These are phyloP conservation scores for Parietichytrium sp. DNA, from an alignment of 108 stramenopile genomes.

Conservation along the genomic window DNA sequence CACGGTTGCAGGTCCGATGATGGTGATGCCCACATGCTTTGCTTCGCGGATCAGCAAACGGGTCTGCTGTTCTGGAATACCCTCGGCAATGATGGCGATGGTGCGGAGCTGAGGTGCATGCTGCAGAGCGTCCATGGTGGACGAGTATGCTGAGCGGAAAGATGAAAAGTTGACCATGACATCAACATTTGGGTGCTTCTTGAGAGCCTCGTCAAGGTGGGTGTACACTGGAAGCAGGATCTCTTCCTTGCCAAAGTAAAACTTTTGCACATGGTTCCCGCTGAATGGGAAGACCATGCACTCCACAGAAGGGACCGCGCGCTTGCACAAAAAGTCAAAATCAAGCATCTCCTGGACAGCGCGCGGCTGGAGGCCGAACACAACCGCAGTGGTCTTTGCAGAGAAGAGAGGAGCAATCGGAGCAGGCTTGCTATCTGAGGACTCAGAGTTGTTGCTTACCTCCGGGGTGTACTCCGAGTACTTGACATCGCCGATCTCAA, in stretches of 20 bases:
- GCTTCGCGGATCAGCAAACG: conserved; percentile 72
- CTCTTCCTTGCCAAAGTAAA: conserved; percentile 85
- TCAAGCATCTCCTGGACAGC: conserved; percentile 87
- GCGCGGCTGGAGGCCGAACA: conserved; percentile 76
- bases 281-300: conserved; percentile 77
- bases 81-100: conserved; percentile 86
- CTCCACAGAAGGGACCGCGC: conserved; percentile 74
- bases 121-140: conserved; percentile 72
- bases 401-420: too few relatives aligned
- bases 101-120: conserved; percentile 72
- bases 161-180: conserved; percentile 84
- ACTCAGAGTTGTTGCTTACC: too few relatives aligned
- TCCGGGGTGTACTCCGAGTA: too few relatives aligned
- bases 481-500: too few relatives aligned
- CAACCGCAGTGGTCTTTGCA: conserved; percentile 68
- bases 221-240: conserved; percentile 77
- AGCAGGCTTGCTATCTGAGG: too few relatives aligned
- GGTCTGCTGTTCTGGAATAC: conserved; percentile 83
- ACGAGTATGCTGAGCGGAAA: conserved; percentile 76
- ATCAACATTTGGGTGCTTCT: conserved; percentile 71
- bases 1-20: conserved; percentile 87
- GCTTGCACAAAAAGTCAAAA: conserved; percentile 89
- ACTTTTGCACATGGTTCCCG: conserved; percentile 80
- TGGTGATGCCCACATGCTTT: conserved; percentile 70
- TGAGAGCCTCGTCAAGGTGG: conserved; percentile 67